These are phyloP conservation scores for Arabis hirsuta DNA, from an alignment of 345 rosid species.

Conservation along the genomic window DNA sequence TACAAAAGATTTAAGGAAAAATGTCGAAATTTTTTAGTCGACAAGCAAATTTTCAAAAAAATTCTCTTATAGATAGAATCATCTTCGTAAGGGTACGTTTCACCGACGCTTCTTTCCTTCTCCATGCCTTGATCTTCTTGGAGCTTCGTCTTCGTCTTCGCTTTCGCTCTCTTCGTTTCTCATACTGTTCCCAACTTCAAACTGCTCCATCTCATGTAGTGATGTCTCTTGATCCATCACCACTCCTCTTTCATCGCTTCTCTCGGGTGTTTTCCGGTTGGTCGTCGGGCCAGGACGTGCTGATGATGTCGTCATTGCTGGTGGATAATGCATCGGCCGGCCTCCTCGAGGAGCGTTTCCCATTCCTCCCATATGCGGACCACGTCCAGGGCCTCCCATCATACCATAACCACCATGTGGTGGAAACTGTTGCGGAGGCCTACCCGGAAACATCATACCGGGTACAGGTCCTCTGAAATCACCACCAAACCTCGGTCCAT, in stretches of 20 bases:
- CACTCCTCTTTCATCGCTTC: constrained; percentile 51
- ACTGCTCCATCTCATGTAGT: constrained; percentile 58
- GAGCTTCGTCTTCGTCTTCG: constrained; percentile 97
- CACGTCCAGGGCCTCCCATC: constrained; percentile 93
- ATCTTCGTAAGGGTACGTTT: background rate
- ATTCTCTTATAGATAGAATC: background rate
- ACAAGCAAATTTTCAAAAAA: background rate
- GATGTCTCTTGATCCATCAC: constrained; percentile 48
- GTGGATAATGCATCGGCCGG: constrained; percentile 62
- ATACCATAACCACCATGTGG: constrained; percentile 82
- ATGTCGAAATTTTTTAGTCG: background rate
- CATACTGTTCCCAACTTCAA: constrained; percentile 54
- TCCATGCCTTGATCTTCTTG: constrained; percentile 95
- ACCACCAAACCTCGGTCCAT: constrained; percentile 89
- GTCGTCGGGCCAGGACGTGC: constrained; percentile 54
- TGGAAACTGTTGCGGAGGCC: constrained; percentile 94
- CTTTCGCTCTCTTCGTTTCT: constrained; percentile 68
- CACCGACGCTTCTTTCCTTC: constrained; percentile 80
- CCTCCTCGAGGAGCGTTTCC: constrained; percentile 65
- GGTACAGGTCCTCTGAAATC: constrained; percentile 79
- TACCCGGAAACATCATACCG: constrained; percentile 94
- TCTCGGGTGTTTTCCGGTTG: constrained; percentile 56
- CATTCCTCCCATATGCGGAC: constrained; percentile 84
- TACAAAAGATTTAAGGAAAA: too few relatives aligned
- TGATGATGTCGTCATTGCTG: constrained; percentile 47